Evolutionary conservation across 306 rosid genomes (phyloP), one percentile per base, ranked within the genome.

Genomic region (Glycine tomentella): DNA sequence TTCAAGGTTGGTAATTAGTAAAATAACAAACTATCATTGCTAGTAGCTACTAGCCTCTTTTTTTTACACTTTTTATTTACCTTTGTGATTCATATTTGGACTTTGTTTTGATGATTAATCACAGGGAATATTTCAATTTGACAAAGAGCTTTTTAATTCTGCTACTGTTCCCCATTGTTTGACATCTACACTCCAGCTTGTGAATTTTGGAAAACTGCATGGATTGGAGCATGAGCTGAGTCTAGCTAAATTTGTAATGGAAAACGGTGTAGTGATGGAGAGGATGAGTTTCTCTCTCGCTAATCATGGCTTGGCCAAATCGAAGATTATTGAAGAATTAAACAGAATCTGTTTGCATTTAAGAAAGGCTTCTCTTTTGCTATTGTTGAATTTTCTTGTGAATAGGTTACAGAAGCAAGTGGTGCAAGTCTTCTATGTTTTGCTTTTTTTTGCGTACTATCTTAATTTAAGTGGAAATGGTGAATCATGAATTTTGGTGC

Each of bases 231-330:
- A 64, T 45, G 77, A 74, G 63, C 44, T 84, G 4, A 20, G 4
- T 59, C 4, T 79, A 1, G 74, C 78, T 58, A 79, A 84, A 50
- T 81, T 56, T 72, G 8, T 69, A 36, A 59, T 58, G 70, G 80
- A 75, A 50, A 80, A 80, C 15, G 78, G 73, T 36, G 1, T 5
- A 1, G 78, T 59, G 72, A 9, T 61, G 45, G 11, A 62, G 64
- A 46, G 72, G 70, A 53, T 66, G 66, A 78, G 77, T 72, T 65
- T 79, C 67, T 25, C 31, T 25, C 31, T 25, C 31, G 31, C 31
- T 25, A 25, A 25, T 25, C 31, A 25, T 25, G 31, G 31, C 31
- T 25, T 25, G 31, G 31, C 31, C 31, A 25, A 25, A 34, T 65
- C 42, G 0, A 9, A 44, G 15, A 44, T 6, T 9, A 17, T 74